Evolutionary conservation across 2,329 filamentous ascomycete species (phyloP), one percentile per base, ranked within the genome.

Genomic region (Didymella sp.): DNA sequence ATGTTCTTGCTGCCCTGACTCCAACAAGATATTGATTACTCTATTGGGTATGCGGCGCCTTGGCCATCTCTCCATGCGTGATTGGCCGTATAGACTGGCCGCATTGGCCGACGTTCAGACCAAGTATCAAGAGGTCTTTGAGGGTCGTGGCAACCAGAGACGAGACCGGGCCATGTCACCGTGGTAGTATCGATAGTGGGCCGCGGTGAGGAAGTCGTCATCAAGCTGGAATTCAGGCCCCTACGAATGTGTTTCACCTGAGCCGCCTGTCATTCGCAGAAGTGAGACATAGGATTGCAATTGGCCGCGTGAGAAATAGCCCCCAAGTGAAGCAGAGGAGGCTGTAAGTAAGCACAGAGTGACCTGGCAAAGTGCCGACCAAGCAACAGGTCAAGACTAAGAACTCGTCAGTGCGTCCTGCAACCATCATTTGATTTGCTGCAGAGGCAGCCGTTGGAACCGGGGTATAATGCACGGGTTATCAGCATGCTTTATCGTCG

Each of bases 291-390:
- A 27, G 19, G 30, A 27, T 44, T 40, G 54, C 60, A n/a, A 71
- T 71, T 71, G 67, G 69, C 56, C 47, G 37, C 9, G 38, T 17
- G 40, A 45, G 58, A 50, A 61, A 60, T 58, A 40, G 60, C 52
- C 41, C 47, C 60, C 51, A 56, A 53, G 55, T 58, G 55, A 49
- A 59, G 61, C 58, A 56, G 59, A 60, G 61, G 38, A 63, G 37
- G 55, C 45, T 47, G 56, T 38, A 48, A 57, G 58, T 64, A 58
- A 71, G 70, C 65, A 62, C 45, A 63, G 60, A 55, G 51, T 71
- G 68, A 72, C 57, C 62, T 73, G 71, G 70, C 70, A 71, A 51
- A 48, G 60, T 35, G 58, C 56, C 57, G 51, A 58, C 72, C 72
- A 73, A 68, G 65, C 66, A 69, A 72, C 55, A 43, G 60, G 61